Conservation (phyloP, 345 rosid species). For the Eucalyptus camaldulensis region DNA sequence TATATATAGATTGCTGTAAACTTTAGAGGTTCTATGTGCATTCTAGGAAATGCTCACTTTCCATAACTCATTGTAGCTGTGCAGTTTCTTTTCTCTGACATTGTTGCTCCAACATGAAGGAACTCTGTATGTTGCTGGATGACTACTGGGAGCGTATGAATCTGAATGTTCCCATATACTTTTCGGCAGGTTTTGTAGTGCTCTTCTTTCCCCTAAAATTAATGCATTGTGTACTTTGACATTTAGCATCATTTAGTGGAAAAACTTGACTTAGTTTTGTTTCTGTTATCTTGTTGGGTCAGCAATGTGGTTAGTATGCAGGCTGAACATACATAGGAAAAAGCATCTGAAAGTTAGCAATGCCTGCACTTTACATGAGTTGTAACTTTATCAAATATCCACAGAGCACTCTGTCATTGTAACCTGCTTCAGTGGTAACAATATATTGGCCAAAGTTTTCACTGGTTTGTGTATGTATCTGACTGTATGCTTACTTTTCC, state of each 20-base stretch:
- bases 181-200: conserved; percentile 58
- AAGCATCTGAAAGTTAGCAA: background rate
- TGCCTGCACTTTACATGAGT: background rate
- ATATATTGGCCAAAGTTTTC: background rate
- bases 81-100: background rate
- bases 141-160: conserved; percentile 98
- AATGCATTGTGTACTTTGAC: background rate
- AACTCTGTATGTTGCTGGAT: conserved; percentile 83
- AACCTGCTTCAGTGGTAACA: background rate
- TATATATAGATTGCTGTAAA: background rate
- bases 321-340: background rate
- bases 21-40: background rate
- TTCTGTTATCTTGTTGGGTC: background rate
- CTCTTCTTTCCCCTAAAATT: background rate
- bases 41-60: background rate
- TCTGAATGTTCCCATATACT: conserved; percentile 85
- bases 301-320: background rate
- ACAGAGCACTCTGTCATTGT: background rate
- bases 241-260: background rate
- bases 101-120: conserved; percentile 21
- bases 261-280: background rate
- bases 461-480: background rate
- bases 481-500: background rate
- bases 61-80: background rate
- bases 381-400: background rate